Conservation (phyloP, 768 basidiomycete genomes). For the Suillus bovinus region DNA sequence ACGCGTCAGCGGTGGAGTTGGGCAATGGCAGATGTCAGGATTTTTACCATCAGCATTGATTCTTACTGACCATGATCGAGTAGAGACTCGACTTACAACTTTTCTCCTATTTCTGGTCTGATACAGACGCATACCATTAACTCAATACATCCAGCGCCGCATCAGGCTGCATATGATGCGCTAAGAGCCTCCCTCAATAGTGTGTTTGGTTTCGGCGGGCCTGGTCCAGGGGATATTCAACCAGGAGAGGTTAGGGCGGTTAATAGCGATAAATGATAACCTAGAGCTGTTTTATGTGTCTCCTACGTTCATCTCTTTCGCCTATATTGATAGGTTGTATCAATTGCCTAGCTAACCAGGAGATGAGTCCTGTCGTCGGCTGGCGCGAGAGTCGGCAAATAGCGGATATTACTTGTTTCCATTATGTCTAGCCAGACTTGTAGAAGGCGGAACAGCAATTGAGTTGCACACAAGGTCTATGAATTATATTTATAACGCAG, state of each 20-base stretch:
- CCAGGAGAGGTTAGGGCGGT: conserved; percentile 16
- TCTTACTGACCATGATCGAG: not conserved
- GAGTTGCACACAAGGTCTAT: not conserved
- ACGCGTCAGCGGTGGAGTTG: conserved; percentile 59
- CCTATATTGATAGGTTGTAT: not conserved
- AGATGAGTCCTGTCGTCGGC: not conserved
- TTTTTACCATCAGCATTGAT: conserved; percentile 3
- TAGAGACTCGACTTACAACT: conserved; percentile 73
- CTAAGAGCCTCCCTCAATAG: conserved; percentile 39
- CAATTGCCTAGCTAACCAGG: not conserved
- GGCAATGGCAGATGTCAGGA: conserved; percentile 78
- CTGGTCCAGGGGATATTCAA: conserved; percentile 16
- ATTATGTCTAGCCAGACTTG: not conserved
- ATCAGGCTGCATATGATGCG: conserved; percentile 67
- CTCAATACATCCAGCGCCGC: conserved; percentile 78
- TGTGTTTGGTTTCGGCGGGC: conserved; percentile 23
- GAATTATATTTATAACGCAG: not conserved
- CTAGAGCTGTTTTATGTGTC: not conserved
- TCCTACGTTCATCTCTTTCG: not conserved
- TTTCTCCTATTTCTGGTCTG: conserved; percentile 66
- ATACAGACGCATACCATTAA: conserved; percentile 67
- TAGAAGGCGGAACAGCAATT: not conserved
- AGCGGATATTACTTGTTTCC: not conserved
- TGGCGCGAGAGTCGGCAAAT: not conserved
- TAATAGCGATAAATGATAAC: conserved; percentile 1